Evolutionary conservation across 352 stramenopile genomes (phyloP).

Genomic region (Phytophthora sp.): DNA sequence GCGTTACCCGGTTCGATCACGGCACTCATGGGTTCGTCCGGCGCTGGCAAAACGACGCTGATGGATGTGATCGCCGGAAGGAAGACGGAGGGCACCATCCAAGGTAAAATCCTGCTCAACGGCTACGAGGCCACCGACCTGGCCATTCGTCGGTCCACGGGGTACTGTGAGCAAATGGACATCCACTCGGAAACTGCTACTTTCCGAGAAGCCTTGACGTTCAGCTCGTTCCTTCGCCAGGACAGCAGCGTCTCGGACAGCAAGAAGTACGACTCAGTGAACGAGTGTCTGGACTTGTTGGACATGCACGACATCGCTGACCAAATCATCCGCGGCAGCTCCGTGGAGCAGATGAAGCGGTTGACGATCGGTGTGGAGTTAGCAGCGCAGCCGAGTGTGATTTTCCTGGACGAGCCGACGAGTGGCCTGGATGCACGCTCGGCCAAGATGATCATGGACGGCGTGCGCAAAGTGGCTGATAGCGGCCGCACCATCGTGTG

Average conservation of each 20-base stretch:
- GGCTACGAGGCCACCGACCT: slow-evolving; percentile 43
- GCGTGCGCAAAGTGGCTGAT: slow-evolving; percentile 84
- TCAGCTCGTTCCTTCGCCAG: no score
- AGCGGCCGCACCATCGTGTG: slow-evolving; percentile 67
- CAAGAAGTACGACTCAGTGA: no score
- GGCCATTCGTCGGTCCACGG: slow-evolving; percentile 44
- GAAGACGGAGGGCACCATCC: slow-evolving; percentile 59
- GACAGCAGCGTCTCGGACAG: no score
- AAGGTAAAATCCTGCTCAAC: slow-evolving; percentile 59
- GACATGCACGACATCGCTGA: slow-evolving; percentile 32
- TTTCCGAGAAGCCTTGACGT: no score
- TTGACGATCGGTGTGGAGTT: slow-evolving; percentile 59
- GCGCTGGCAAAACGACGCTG: slow-evolving; percentile 87
- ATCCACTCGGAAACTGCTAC: no score
- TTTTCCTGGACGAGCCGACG: slow-evolving; percentile 88
- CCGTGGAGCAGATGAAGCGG: slow-evolving; percentile 52
- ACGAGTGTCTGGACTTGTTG: slow-evolving; percentile 32
- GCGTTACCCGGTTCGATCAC: slow-evolving; percentile 70
- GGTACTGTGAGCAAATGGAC: slow-evolving; percentile 59
- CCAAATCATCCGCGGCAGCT: slow-evolving; percentile 43
- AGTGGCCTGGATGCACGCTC: slow-evolving; percentile 84
- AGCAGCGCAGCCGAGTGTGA: slow-evolving; percentile 75
- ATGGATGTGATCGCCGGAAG: slow-evolving; percentile 92
- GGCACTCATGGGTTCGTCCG: slow-evolving; percentile 87
- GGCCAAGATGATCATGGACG: slow-evolving; percentile 85